These are phyloP conservation scores for Ocimum tenuiflorum DNA, from an alignment of 257 asterid genomes.

Conservation along the genomic window DNA sequence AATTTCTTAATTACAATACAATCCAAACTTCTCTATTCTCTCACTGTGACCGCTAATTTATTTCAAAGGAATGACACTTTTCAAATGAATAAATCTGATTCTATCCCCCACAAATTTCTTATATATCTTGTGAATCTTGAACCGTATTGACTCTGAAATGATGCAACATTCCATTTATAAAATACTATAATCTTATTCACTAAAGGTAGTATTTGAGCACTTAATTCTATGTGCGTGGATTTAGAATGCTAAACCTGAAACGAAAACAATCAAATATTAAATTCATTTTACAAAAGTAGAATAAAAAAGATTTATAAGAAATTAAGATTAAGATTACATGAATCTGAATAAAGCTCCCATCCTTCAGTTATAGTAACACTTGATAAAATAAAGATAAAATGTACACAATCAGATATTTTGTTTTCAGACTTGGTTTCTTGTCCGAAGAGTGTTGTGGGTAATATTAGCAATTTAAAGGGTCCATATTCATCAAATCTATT, in stretches of 20 bases:
- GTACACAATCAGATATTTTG: not conserved
- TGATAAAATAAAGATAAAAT: not conserved
- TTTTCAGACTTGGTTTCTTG: not conserved
- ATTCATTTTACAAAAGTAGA: too few species aligned
- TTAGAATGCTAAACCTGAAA: not conserved
- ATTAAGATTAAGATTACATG: not conserved
- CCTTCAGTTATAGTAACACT: too few species aligned
- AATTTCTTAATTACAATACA: not conserved
- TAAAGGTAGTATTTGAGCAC: not conserved
- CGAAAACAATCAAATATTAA: too few species aligned
- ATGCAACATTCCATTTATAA: slow-evolving; percentile 13
- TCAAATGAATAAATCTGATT: not conserved
- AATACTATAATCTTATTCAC: slow-evolving; percentile 2
- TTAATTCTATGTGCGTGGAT: not conserved
- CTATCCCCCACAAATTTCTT: not conserved
- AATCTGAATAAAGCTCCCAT: not conserved
- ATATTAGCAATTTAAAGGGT: not conserved
- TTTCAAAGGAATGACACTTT: too few species aligned
- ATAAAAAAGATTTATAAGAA: too few species aligned
- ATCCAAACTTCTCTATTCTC: not conserved
- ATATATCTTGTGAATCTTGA: slow-evolving; percentile 9
- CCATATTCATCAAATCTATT: slow-evolving; percentile 11
- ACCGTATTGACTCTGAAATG: slow-evolving; percentile 4
- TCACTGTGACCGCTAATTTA: not conserved
- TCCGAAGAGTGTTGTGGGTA: not conserved